Base-by-base conservation (phyloP, 2,329 filamentous ascomycete species). In the Didymella segeticola region DNA sequence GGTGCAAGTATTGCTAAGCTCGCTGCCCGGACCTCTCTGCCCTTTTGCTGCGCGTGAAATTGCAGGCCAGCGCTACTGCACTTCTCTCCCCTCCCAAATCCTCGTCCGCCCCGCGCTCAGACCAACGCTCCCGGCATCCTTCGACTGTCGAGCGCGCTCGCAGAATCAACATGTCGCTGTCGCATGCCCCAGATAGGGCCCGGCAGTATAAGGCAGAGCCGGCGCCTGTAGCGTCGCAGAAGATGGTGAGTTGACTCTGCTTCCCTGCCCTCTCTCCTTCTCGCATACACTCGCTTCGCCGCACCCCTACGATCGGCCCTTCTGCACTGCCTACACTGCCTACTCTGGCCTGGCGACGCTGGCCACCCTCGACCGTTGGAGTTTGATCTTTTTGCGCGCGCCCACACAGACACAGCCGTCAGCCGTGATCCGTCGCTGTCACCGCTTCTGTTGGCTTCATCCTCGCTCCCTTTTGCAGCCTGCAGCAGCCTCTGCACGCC, bases 171-270 rank as follows among this genome's bases (percentile, higher is more conserved):
- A 60, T 67, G 74, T 77, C 74, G 69, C 71, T 70, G 70, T 72
- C 71, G 65, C 68, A 68, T 67, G 63, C 67, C 59, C 68, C 68
- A 68, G 73, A 77, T 70, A 73, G 73, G 70, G 51, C 70, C 66
- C 71, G 72, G 63, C 74, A 71, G 70, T 76, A 76, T 76, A 76
- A 76, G 73, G 73, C 76, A 75, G 72, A 74, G 66, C 70, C 73
- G 71, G 74, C 71, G 71, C 73, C 74, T 73, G 72, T 72, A 73
- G 73, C 73, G 72, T 73, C 70, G 68, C 72, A 70, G 50, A 71
- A 71, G 64, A 71, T 75, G 68, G 75, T 77, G 69, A 76, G 75
- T 76, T 67, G 70, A 72, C 70, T 75, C 63, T 68, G 61, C 63
- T 66, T 72, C 70, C 72, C 70, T 64, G 61, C 53, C 57, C 62